Conservation (phyloP, 805 yeast genomes). For the Yamadazyma endophytica region DNA sequence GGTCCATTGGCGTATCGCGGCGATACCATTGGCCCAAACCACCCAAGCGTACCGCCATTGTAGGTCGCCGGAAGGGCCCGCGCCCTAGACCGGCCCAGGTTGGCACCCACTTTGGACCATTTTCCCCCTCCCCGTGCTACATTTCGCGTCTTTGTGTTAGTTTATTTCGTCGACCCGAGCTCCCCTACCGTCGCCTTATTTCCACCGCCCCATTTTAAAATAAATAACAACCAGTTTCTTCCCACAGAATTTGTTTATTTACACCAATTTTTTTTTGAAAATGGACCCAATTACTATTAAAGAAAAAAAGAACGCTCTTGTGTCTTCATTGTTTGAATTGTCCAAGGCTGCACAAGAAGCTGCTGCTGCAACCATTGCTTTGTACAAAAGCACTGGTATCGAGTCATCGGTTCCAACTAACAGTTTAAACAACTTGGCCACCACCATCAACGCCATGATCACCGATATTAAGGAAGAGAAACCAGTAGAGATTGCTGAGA, state of each 20-base stretch:
- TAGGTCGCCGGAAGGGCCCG: too few relatives aligned
- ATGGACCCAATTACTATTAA: too few relatives aligned
- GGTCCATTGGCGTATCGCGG: too few relatives aligned
- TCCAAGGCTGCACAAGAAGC: constrained; percentile 86
- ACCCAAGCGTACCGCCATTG: too few relatives aligned
- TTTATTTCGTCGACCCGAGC: too few relatives aligned
- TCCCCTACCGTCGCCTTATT: neutral
- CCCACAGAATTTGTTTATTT: too few relatives aligned
- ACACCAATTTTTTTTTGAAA: too few relatives aligned
- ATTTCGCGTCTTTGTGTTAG: too few relatives aligned
- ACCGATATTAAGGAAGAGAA: constrained; percentile 19
- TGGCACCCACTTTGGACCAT: too few relatives aligned
- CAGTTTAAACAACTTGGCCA: constrained; percentile 28
- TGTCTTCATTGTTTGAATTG: constrained; percentile 75
- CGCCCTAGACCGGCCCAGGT: too few relatives aligned
- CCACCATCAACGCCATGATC: constrained; percentile 24
- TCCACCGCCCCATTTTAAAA: constrained; percentile 1
- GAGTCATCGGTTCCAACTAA: constrained; percentile 7
- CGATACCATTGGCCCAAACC: too few relatives aligned
- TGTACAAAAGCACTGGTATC: constrained; percentile 7
- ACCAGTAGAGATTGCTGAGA: constrained; percentile 23
- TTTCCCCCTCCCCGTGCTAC: too few relatives aligned
- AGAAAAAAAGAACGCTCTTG: constrained; percentile 38
- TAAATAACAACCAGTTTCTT: neutral
- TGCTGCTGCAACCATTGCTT: constrained; percentile 65